Evolutionary conservation across 1,284 basidiomycete species (phyloP).

Genomic region (Malassezia equina): DNA sequence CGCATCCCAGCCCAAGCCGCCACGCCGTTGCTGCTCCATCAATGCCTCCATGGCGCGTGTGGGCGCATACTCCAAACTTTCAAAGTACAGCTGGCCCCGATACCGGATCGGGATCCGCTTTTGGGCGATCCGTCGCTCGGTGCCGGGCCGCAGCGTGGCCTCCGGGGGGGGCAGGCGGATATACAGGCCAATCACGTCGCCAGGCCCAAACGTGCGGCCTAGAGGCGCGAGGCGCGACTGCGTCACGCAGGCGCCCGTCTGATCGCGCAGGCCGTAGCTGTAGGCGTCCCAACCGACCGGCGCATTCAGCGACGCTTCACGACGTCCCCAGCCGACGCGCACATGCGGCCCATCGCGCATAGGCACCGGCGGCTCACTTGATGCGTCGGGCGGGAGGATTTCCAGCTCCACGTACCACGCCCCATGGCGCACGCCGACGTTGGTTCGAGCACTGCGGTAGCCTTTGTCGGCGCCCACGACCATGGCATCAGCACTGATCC

Average conservation of each 20-base stretch:
- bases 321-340: slow-evolving; percentile 76
- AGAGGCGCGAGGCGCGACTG: slow-evolving; percentile 71
- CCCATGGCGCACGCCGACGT: slow-evolving; percentile 77
- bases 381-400: slow-evolving; percentile 56
- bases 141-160: slow-evolving; percentile 19
- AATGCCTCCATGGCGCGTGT: slow-evolving; percentile 81
- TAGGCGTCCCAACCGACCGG: slow-evolving; percentile 90
- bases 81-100: slow-evolving; percentile 93
- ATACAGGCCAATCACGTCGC: slow-evolving; percentile 87
- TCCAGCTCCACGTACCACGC: slow-evolving; percentile 90
- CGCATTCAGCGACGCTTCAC: slow-evolving; percentile 82
- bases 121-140: slow-evolving; percentile 24
- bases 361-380: slow-evolving; percentile 8
- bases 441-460: slow-evolving; percentile 77
- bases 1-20: neutral
- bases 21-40: slow-evolving; percentile 48
- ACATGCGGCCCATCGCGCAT: slow-evolving; percentile 63
- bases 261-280: slow-evolving; percentile 82
- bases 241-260: slow-evolving; percentile 78
- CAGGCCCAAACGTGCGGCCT: slow-evolving; percentile 59
- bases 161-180: slow-evolving; percentile 62
- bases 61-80: slow-evolving; percentile 77
- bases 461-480: slow-evolving; percentile 73
- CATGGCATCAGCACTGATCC: slow-evolving; percentile 69
- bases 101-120: slow-evolving; percentile 65